A percentile compares a stretch with the other conserved stretches of the same genome.
phyloP scores from a whole-genome alignment of 176 grass and related monocot genomes.

The Leersia perrieri region DNA sequence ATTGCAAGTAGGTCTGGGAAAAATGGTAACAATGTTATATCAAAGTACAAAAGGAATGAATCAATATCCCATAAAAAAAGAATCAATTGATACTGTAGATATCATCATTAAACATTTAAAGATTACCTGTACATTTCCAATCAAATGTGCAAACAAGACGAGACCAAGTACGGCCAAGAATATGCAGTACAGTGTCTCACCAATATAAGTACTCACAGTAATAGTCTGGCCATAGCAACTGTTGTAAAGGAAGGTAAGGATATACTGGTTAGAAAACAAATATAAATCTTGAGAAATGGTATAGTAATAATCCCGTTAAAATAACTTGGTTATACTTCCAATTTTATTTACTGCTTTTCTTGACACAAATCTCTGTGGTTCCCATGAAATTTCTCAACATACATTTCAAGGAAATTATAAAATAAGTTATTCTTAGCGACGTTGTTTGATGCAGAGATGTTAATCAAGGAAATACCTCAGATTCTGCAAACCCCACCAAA shows the following conservation, averaged over 20 bases:
- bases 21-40: conserved; percentile 1
- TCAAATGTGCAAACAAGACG: conserved; percentile 94
- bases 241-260: conserved; percentile 22
- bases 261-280: conserved; percentile 13
- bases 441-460: neutral
- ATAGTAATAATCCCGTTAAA: neutral
- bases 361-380: neutral
- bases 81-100: neutral
- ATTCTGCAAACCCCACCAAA: conserved; percentile 99
- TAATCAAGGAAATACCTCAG: conserved; percentile 59
- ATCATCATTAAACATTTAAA: conserved; percentile 7
- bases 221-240: conserved; percentile 96
- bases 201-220: conserved; percentile 83
- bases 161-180: conserved; percentile 86
- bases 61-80: neutral
- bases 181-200: conserved; percentile 92
- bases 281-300: neutral
- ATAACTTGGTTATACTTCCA: conserved; percentile 1
- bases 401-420: conserved; percentile 14
- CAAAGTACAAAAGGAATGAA: neutral
- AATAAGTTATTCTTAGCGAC: neutral
- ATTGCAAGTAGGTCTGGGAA: conserved; percentile 89
- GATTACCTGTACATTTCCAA: conserved; percentile 97
- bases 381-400: neutral
- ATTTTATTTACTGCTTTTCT: neutral